Percentiles rank a stretch among this genome's conserved stretches.
Evolutionary conservation across 805 yeast genomes (phyloP).

Genomic region (Ogataea paradorogensis): DNA sequence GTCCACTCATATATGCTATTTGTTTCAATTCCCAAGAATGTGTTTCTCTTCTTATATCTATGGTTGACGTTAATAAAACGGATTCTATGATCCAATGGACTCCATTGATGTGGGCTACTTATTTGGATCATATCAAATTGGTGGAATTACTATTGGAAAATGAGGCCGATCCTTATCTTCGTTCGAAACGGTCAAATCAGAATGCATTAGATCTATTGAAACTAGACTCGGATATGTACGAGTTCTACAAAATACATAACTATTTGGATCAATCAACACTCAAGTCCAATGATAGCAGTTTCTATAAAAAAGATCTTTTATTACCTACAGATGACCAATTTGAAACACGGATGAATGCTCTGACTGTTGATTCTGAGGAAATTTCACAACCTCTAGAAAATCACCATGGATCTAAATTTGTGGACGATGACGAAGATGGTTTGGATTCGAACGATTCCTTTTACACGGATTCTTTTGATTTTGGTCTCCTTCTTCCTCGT

Average conservation of each 20-base stretch:
- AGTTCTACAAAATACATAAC: constrained; percentile 55
- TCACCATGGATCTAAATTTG: constrained; percentile 28
- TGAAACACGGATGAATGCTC: constrained; percentile 36
- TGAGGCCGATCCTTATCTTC: constrained; percentile 60
- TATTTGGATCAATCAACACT: constrained; percentile 28
- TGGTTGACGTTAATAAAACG: constrained; percentile 47
- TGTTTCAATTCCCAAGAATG: constrained; percentile 49
- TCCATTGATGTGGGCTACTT: constrained; percentile 86
- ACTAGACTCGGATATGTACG: constrained; percentile 55
- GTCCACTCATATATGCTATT: constrained; percentile 52
- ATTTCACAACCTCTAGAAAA: constrained; percentile 15
- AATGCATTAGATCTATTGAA: constrained; percentile 57
- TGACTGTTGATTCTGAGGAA: constrained; percentile 17
- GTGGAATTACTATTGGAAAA: constrained; percentile 55
- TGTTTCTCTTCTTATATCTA: constrained; percentile 45
- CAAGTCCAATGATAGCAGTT: constrained; percentile 9
- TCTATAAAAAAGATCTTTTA: constrained; percentile 20
- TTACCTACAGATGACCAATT: constrained; percentile 22
- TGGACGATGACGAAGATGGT: constrained; percentile 29
- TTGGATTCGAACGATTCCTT: constrained; percentile 35
- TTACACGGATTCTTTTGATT: constrained; percentile 46
- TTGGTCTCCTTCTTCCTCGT: constrained; percentile 49
- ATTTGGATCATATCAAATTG: constrained; percentile 53
- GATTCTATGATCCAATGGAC: constrained; percentile 56
- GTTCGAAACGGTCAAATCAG: constrained; percentile 34